Percentiles rank a stretch among this genome's conserved stretches.
These are phyloP conservation scores for Dendrobium catenatum DNA, from an alignment of 106 monocot genomes.

Conservation along the genomic window DNA sequence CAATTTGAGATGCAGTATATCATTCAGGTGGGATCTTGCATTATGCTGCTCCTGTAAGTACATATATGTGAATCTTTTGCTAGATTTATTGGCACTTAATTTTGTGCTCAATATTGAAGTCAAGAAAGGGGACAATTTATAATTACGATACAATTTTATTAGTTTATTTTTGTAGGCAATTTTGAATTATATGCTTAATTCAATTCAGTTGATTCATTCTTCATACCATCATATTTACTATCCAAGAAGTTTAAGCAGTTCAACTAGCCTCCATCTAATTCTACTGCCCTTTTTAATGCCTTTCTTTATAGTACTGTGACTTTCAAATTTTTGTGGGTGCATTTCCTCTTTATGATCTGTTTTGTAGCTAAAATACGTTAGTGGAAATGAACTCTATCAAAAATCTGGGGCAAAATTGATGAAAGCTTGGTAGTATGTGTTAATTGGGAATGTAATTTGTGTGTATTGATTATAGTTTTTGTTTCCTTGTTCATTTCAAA, in stretches of 20 bases:
- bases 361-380: neutral
- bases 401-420: too few relatives aligned
- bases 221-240: neutral
- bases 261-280: neutral
- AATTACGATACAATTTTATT: too few relatives aligned
- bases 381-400: neutral
- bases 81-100: too few relatives aligned
- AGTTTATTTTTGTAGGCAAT: neutral
- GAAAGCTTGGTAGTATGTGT: neutral
- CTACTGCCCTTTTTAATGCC: neutral
- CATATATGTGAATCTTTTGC: too few relatives aligned
- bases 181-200: neutral
- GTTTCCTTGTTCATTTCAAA: neutral
- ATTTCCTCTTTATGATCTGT: neutral
- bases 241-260: neutral
- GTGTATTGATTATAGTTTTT: neutral
- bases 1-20: neutral
- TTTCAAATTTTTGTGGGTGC: neutral
- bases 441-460: neutral
- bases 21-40: neutral
- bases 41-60: neutral
- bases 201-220: neutral
- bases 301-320: neutral
- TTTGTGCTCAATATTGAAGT: too few relatives aligned
- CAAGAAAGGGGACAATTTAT: too few relatives aligned